phyloP scores from a whole-genome alignment of 345 rosid genomes.

The Lenwebbia sp. region DNA sequence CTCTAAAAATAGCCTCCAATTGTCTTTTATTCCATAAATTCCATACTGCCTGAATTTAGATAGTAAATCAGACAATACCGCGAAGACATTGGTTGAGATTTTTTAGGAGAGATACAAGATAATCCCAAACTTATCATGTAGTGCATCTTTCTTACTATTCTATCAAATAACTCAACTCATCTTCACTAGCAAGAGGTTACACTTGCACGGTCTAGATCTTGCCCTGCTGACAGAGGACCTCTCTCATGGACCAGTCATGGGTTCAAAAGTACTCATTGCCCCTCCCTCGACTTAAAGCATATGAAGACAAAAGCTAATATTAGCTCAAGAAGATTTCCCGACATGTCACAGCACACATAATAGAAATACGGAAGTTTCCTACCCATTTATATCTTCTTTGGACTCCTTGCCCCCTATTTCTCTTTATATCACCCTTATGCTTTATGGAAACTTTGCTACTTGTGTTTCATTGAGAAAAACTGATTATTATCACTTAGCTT shows the following conservation, averaged over 20 bases:
- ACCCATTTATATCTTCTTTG: background rate
- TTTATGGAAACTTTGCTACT: background rate
- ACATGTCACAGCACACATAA: background rate
- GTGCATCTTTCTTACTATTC: background rate
- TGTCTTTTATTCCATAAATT: background rate
- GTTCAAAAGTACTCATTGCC: background rate
- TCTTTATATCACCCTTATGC: background rate
- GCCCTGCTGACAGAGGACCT: background rate
- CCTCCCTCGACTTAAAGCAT: background rate
- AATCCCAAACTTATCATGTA: background rate
- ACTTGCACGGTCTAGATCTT: background rate
- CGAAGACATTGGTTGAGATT: background rate
- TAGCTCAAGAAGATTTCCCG: background rate
- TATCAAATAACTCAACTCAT: background rate
- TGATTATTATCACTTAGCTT: background rate
- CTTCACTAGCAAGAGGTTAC: background rate
- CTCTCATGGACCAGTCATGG: background rate
- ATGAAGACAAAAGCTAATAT: background rate
- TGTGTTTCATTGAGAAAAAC: background rate
- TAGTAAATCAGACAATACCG: background rate
- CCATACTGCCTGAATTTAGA: background rate
- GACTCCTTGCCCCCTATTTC: background rate
- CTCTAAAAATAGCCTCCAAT: background rate
- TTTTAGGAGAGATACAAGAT: background rate
- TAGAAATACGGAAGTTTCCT: background rate